Conservation (phyloP, 176 grass and related monocot species). For the Cenchrus purpureus region DNA sequence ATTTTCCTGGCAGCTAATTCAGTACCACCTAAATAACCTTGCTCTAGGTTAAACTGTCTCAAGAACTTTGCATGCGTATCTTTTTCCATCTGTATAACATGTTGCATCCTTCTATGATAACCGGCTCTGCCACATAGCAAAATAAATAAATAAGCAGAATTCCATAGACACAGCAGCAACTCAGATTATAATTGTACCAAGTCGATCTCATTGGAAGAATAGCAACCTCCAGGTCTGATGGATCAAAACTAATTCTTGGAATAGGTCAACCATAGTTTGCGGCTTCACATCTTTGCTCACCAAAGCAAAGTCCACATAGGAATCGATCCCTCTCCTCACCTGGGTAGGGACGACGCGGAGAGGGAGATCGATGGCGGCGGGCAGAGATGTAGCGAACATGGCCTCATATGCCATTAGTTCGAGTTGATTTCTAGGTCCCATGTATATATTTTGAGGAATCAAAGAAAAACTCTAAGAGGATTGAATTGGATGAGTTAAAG, state of each 20-base stretch:
- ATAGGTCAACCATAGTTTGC: constrained; percentile 83
- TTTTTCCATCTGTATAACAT: constrained; percentile 87
- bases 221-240: constrained; percentile 38
- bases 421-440: no score
- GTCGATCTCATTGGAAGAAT: constrained; percentile 44
- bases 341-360: no score
- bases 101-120: constrained; percentile 74
- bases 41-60: constrained; percentile 53
- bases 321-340: no score
- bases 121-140: constrained; percentile 53
- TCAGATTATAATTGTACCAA: constrained; percentile 61
- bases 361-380: no score
- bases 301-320: constrained; percentile 32
- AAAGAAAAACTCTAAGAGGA: no score
- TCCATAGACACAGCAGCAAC: constrained; percentile 24
- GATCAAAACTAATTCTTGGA: constrained; percentile 72
- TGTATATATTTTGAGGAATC: no score
- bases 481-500: no score
- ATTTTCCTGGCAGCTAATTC: not conserved
- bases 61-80: constrained; percentile 64
- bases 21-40: constrained; percentile 48
- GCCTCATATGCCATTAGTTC: no score
- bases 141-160: constrained; percentile 30
- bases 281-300: constrained; percentile 58
- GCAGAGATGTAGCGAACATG: no score